A percentile compares a stretch with the other conserved stretches of the same genome.
These are phyloP conservation scores for Prunus mume DNA, from an alignment of 306 rosid species.

Conservation along the genomic window DNA sequence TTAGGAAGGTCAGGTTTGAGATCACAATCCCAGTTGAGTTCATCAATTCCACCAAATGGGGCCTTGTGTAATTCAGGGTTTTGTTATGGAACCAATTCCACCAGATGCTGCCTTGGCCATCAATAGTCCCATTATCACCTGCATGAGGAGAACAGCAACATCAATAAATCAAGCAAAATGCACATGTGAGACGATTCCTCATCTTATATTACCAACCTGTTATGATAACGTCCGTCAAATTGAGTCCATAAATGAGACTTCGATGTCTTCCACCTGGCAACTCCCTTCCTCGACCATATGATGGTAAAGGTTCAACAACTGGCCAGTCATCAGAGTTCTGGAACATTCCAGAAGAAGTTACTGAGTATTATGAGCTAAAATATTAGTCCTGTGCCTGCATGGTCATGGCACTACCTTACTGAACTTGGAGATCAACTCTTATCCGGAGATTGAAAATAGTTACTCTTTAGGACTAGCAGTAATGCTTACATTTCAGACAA, in stretches of 20 bases:
- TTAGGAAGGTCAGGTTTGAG: constrained; percentile 66
- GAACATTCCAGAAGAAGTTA: constrained; percentile 24
- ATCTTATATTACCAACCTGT: constrained; percentile 49
- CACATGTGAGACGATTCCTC: constrained; percentile 4
- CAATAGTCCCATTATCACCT: constrained; percentile 70
- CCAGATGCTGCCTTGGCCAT: constrained; percentile 81
- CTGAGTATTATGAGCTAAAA: constrained; percentile 15
- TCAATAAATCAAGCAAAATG: constrained; percentile 24
- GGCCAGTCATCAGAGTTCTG: constrained; percentile 76
- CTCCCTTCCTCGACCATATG: constrained; percentile 94
- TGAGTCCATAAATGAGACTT: constrained; percentile 67
- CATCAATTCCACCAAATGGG: constrained; percentile 76
- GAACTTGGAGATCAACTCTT: not conserved
- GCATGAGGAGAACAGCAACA: constrained; percentile 30
- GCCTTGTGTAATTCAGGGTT: constrained; percentile 69
- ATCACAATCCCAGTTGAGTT: constrained; percentile 65
- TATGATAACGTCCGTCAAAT: constrained; percentile 76
- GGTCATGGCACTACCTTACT: constrained; percentile 2
- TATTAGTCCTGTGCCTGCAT: constrained; percentile 20
- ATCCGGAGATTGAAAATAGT: constrained; percentile 1
- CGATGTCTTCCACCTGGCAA: constrained; percentile 72
- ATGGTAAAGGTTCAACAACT: constrained; percentile 70
- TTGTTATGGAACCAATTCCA: constrained; percentile 62
- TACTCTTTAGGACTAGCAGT: constrained; percentile 2
- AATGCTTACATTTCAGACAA: not conserved